Conservation (phyloP, 306 rosid species). For the Acacia confusa region DNA sequence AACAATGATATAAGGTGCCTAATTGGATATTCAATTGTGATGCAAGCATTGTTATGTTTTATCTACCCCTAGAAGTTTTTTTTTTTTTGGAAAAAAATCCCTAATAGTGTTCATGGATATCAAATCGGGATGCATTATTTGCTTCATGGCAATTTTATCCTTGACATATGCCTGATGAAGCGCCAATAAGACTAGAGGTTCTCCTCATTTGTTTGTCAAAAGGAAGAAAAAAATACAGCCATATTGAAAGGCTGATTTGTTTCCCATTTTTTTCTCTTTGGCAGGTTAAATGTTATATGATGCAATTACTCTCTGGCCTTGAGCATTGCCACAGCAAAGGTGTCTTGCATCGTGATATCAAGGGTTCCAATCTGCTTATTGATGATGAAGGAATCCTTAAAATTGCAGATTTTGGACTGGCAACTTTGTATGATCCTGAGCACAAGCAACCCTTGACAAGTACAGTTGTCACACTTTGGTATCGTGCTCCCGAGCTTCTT, state of each 20-base stretch:
- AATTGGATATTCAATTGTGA: background rate
- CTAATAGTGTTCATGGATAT: background rate
- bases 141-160: constrained; percentile 14
- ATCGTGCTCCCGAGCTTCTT: constrained; percentile 94
- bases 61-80: background rate
- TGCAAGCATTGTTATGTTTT: background rate
- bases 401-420: constrained; percentile 93
- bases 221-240: background rate
- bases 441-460: constrained; percentile 81
- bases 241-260: constrained; percentile 30
- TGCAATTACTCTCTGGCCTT: constrained; percentile 82
- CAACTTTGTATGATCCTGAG: constrained; percentile 64
- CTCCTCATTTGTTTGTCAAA: background rate
- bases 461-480: constrained; percentile 95
- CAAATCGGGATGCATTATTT: background rate
- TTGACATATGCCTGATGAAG: background rate
- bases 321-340: constrained; percentile 93
- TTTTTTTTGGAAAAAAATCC: background rate
- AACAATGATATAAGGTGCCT: background rate
- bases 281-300: constrained; percentile 88
- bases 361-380: constrained; percentile 87
- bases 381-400: constrained; percentile 75
- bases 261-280: constrained; percentile 34
- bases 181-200: background rate
- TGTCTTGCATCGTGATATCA: constrained; percentile 90